Evolutionary conservation across 2,329 filamentous ascomycete species (phyloP).

Genomic region (Pseudocercospora macadamiae): DNA sequence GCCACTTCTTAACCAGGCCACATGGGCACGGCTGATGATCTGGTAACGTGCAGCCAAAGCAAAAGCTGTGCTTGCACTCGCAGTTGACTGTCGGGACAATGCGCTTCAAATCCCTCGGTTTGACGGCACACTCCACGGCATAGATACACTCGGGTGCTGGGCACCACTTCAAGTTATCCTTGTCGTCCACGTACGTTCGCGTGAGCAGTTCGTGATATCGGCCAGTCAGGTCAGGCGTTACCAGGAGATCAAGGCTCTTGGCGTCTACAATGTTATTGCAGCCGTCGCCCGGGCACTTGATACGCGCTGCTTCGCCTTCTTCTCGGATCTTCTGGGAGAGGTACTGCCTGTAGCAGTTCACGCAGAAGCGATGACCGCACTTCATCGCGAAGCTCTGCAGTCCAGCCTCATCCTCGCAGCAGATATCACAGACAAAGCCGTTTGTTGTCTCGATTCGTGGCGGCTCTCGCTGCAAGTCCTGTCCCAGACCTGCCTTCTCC

Average conservation of each 20-base stretch:
- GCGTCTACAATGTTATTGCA: constrained; percentile 92
- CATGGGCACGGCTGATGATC: constrained; percentile 96
- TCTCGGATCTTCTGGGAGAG: constrained; percentile 89
- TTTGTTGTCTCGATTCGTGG: constrained; percentile 71
- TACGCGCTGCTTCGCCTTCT: constrained; percentile 91
- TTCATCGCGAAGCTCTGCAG: constrained; percentile 90
- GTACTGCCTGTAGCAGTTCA: constrained; percentile 90
- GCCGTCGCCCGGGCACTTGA: constrained; percentile 86
- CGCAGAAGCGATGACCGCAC: constrained; percentile 91
- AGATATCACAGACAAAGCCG: constrained; percentile 91
- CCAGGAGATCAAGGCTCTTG: constrained; percentile 78
- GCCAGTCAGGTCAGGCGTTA: constrained; percentile 59
- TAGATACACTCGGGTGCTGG: constrained; percentile 96
- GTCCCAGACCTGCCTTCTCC: constrained; percentile 79
- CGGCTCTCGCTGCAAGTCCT: constrained; percentile 57
- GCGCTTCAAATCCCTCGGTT: constrained; percentile 80
- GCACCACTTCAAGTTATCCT: constrained; percentile 94
- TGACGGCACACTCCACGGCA: constrained; percentile 84
- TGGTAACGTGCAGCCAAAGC: constrained; percentile 86
- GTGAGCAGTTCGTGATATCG: constrained; percentile 85
- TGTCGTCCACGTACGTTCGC: constrained; percentile 95
- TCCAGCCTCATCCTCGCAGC: constrained; percentile 81
- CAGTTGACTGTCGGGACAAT: constrained; percentile 91
- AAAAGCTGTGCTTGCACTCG: constrained; percentile 82
- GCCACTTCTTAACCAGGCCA: constrained; percentile 86